Conservation (phyloP, 148 eudicot species). For the Rhododendron simsii region DNA sequence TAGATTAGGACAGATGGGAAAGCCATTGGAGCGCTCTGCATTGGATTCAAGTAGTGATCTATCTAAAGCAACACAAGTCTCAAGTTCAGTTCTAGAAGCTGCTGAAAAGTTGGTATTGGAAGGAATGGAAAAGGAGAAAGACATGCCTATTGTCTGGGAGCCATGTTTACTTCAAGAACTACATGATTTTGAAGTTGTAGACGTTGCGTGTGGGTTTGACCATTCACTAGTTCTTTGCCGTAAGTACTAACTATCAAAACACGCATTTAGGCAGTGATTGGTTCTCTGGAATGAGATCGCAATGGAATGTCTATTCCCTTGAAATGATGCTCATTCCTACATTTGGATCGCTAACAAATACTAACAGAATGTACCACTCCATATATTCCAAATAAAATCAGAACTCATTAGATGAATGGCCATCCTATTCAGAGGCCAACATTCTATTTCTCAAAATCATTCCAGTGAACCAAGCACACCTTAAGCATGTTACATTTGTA, state of each 20-base stretch:
- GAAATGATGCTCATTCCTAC: background rate
- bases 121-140: constrained; percentile 82
- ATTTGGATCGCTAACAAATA: background rate
- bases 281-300: background rate
- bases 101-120: constrained; percentile 71
- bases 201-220: constrained; percentile 85
- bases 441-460: background rate
- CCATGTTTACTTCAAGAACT: constrained; percentile 63
- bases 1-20: constrained; percentile 73
- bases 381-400: background rate
- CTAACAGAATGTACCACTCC: background rate
- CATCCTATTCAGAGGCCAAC: background rate
- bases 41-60: constrained; percentile 47
- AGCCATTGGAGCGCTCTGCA: constrained; percentile 46
- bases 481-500: background rate
- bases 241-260: constrained; percentile 35
- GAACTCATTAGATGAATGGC: background rate
- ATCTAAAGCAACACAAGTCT: constrained; percentile 21
- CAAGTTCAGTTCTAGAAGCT: constrained; percentile 40
- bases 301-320: background rate
- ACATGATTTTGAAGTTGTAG: constrained; percentile 38
- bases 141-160: constrained; percentile 94
- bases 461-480: background rate
- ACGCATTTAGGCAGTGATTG: background rate
- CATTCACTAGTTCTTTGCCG: constrained; percentile 76